Percentiles rank a stretch among this genome's conserved stretches.
phyloP scores from a whole-genome alignment of 2,329 filamentous ascomycete species.

The Verticillium longisporum region DNA sequence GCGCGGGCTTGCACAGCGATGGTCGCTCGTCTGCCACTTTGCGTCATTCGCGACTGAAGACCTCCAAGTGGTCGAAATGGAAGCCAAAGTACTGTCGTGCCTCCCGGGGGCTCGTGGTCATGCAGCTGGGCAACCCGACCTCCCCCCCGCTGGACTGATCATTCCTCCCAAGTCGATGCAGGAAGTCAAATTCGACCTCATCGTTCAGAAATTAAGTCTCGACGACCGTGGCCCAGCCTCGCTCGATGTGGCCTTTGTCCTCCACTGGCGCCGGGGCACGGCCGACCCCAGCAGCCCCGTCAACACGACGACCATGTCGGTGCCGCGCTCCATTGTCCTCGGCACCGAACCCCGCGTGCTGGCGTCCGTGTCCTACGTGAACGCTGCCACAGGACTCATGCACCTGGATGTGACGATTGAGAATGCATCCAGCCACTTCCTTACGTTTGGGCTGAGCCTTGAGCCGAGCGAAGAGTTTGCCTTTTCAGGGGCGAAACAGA shows the following conservation, averaged over 20 bases:
- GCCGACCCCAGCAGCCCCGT: constrained; percentile 21
- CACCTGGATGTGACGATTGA: constrained; percentile 64
- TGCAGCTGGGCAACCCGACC: constrained; percentile 28
- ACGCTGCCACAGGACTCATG: constrained; percentile 26
- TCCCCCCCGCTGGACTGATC: constrained; percentile 33
- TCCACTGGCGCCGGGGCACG: constrained; percentile 65
- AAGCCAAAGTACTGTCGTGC: constrained; percentile 52
- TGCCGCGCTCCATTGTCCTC: constrained; percentile 75
- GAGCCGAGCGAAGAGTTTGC: constrained; percentile 89
- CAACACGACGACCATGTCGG: constrained; percentile 63
- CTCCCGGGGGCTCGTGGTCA: constrained; percentile 57
- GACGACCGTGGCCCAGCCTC: constrained; percentile 75
- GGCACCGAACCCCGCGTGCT: constrained; percentile 84
- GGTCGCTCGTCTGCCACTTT: constrained; percentile 67
- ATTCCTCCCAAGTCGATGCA: constrained; percentile 63
- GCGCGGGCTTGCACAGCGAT: constrained; percentile 69
- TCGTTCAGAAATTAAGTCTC: constrained; percentile 67
- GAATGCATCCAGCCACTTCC: constrained; percentile 89
- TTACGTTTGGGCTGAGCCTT: constrained; percentile 89
- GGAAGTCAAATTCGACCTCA: constrained; percentile 65
- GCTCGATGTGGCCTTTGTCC: constrained; percentile 66
- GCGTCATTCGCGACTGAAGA: constrained; percentile 74
- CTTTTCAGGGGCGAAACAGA: constrained; percentile 82
- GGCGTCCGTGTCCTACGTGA: constrained; percentile 43
- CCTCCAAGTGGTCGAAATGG: constrained; percentile 55